Conservation (phyloP, 345 rosid genomes). For the Eucalyptus erythrocorys region DNA sequence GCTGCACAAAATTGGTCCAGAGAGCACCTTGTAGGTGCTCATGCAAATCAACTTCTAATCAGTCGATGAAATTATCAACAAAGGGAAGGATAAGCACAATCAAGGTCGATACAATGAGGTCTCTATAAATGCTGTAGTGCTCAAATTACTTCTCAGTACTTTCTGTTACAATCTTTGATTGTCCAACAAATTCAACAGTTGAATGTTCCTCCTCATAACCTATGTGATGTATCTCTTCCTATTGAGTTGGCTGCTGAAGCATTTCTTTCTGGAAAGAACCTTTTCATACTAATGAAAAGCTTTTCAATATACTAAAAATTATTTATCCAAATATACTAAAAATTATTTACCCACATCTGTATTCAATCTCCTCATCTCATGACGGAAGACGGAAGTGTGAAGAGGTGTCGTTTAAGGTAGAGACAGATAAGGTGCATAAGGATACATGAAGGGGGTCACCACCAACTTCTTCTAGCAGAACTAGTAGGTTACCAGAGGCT, state of each 20-base stretch:
- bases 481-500: conserved; percentile 29
- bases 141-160: neutral
- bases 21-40: neutral
- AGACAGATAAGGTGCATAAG: conserved; percentile 26
- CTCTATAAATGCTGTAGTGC: neutral
- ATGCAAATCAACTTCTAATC: neutral
- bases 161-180: neutral
- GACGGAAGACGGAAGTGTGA: neutral
- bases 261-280: neutral
- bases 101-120: neutral
- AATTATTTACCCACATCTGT: neutral
- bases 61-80: neutral
- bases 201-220: neutral
- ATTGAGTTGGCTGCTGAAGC: neutral
- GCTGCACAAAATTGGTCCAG: neutral
- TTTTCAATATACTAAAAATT: neutral
- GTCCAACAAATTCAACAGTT: neutral
- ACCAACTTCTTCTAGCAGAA: conserved; percentile 53
- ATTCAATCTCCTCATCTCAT: neutral
- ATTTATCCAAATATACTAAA: too few relatives aligned
- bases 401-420: neutral
- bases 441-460: conserved; percentile 56
- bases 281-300: neutral
- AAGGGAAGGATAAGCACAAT: neutral
- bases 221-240: neutral